These are phyloP conservation scores for Kluyveromyces starmeri DNA, from an alignment of 805 yeast genomes.

Conservation along the genomic window DNA sequence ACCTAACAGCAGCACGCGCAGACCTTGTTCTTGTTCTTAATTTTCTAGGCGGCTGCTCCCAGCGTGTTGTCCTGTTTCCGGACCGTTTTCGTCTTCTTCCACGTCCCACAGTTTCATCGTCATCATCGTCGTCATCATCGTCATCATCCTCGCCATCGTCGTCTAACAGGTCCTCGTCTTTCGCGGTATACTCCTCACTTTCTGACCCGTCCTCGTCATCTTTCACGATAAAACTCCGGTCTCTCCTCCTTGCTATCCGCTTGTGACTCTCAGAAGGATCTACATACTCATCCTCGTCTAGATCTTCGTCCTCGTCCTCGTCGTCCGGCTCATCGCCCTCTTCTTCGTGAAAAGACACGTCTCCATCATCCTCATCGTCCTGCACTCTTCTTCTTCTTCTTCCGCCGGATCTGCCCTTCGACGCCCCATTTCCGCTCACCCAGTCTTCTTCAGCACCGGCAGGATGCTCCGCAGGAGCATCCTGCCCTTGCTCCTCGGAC, in stretches of 20 bases:
- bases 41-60: constrained; percentile 11
- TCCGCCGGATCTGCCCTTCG: constrained; percentile 2
- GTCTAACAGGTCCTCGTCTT: neutral
- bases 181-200: constrained; percentile 1
- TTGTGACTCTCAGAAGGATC: constrained; percentile 10
- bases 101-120: constrained; percentile 12
- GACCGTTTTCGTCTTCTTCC: constrained; percentile 9
- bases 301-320: constrained; percentile 28
- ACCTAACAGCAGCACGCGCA: constrained; percentile 16
- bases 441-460: constrained; percentile 7
- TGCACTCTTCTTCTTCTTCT: constrained; percentile 1
- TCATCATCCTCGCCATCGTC: constrained; percentile 12
- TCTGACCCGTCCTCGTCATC: constrained; percentile 11
- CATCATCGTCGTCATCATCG: constrained; percentile 25
- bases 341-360: constrained; percentile 29
- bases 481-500: constrained; percentile 12
- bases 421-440: constrained; percentile 17
- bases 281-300: constrained; percentile 12
- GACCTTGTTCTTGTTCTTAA: constrained; percentile 19
- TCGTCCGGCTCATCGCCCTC: constrained; percentile 28
- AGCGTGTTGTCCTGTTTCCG: neutral
- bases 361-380: constrained; percentile 19
- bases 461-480: constrained; percentile 8
- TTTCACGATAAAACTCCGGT: constrained; percentile 19
- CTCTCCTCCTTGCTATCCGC: constrained; percentile 11